phyloP scores from a whole-genome alignment of 345 rosid species.

The Murraya paniculata region DNA sequence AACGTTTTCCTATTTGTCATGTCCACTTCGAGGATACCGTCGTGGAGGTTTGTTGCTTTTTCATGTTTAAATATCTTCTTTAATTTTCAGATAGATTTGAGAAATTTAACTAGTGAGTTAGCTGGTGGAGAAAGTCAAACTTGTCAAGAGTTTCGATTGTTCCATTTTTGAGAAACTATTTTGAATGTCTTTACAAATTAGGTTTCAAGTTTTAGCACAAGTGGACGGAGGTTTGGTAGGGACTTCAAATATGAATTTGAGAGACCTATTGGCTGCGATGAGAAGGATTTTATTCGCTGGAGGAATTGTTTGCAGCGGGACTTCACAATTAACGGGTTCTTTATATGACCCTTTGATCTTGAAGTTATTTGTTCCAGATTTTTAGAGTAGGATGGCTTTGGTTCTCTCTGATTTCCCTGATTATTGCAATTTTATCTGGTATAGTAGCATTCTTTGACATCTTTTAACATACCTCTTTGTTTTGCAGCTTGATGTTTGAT shows the following conservation, averaged over 20 bases:
- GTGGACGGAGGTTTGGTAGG: slow-evolving; percentile 27
- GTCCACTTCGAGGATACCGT: slow-evolving; percentile 45
- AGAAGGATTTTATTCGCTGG: slow-evolving; percentile 71
- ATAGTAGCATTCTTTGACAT: background rate
- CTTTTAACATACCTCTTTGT: slow-evolving; percentile 3
- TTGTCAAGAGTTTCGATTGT: background rate
- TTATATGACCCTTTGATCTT: slow-evolving; percentile 17
- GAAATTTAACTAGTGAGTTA: background rate
- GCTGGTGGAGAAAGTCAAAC: background rate
- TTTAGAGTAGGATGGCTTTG: slow-evolving; percentile 27
- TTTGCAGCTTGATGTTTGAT: slow-evolving; percentile 85
- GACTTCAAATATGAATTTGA: slow-evolving; percentile 25
- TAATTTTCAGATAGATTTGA: background rate
- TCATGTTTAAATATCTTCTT: slow-evolving; percentile 3
- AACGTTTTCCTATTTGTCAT: slow-evolving; percentile 65
- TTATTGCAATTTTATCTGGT: background rate
- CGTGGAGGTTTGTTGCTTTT: slow-evolving; percentile 44
- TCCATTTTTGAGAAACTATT: background rate
- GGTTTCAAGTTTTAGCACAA: slow-evolving; percentile 75
- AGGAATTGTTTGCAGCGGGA: slow-evolving; percentile 79
- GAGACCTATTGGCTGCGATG: slow-evolving; percentile 44
- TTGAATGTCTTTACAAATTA: slow-evolving; percentile 21
- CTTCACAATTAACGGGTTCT: slow-evolving; percentile 90
- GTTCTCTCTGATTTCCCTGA: slow-evolving; percentile 9
- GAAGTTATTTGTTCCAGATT: slow-evolving; percentile 26